Conservation (phyloP, 2,329 filamentous ascomycete genomes). For the Penicillium sp. region DNA sequence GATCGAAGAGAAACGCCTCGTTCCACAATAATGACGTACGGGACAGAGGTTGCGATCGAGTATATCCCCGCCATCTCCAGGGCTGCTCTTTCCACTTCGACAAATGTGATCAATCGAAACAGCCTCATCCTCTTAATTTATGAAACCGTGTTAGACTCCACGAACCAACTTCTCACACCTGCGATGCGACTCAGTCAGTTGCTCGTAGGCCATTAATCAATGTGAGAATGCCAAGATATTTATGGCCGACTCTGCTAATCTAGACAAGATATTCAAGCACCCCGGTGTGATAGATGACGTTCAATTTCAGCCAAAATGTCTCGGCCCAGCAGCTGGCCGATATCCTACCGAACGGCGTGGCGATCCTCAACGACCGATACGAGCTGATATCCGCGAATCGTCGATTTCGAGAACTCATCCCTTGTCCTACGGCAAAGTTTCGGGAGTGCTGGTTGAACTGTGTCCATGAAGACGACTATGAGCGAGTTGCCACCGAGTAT, state of each 20-base stretch:
- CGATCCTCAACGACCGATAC: slow-evolving; percentile 22
- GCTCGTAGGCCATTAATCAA: not conserved
- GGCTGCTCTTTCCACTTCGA: too few species aligned
- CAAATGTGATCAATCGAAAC: not conserved
- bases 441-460: slow-evolving; percentile 19
- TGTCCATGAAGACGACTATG: slow-evolving; percentile 22
- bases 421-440: slow-evolving; percentile 1
- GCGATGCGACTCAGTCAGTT: not conserved
- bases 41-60: not conserved
- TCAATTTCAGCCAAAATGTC: slow-evolving; percentile 5
- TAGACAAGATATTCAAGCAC: not conserved
- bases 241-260: not conserved
- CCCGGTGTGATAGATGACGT: not conserved
- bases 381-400: slow-evolving; percentile 22
- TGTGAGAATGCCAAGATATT: not conserved
- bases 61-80: not conserved
- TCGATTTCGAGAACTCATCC: slow-evolving; percentile 22
- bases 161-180: not conserved
- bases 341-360: slow-evolving; percentile 25
- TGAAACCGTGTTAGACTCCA: not conserved
- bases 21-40: slow-evolving; percentile 11
- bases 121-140: not conserved
- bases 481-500: slow-evolving; percentile 16
- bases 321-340: slow-evolving; percentile 31
- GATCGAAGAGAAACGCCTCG: not conserved